A percentile compares a stretch with the other conserved stretches of the same genome.
phyloP scores from a whole-genome alignment of 2,329 filamentous ascomycete species.

The Penicillium nordicum region DNA sequence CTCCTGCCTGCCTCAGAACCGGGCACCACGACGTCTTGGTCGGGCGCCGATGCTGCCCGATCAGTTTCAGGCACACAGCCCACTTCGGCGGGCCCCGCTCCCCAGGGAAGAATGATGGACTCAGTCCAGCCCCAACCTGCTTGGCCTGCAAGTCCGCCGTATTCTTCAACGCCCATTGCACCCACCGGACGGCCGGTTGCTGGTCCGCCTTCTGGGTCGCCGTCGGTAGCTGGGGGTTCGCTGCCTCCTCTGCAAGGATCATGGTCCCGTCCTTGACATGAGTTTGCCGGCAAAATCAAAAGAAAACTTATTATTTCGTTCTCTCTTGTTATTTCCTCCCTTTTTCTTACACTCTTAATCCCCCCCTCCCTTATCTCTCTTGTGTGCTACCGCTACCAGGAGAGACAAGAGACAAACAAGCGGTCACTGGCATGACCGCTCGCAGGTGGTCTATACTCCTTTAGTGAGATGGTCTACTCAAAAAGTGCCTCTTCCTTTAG shows the following conservation, averaged over 20 bases:
- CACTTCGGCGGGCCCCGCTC: background rate
- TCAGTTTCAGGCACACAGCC: slow-evolving; percentile 9
- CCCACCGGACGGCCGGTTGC: slow-evolving; percentile 5
- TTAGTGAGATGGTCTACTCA: background rate
- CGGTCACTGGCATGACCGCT: slow-evolving; percentile 20
- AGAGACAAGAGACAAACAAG: slow-evolving; percentile 3
- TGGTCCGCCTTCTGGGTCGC: slow-evolving; percentile 9
- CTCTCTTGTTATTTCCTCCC: slow-evolving; percentile 10
- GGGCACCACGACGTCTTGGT: slow-evolving; percentile 7
- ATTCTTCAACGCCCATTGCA: slow-evolving; percentile 10
- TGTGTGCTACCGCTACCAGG: background rate
- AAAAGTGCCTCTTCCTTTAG: slow-evolving; percentile 1
- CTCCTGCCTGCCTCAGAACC: slow-evolving; percentile 7
- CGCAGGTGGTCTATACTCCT: slow-evolving; percentile 5
- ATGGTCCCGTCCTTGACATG: slow-evolving; percentile 18
- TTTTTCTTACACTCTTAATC: slow-evolving; percentile 9
- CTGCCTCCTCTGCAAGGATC: slow-evolving; percentile 22
- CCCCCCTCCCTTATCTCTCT: background rate
- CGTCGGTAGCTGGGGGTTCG: slow-evolving; percentile 16
- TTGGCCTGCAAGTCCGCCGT: slow-evolving; percentile 19
- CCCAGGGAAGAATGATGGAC: slow-evolving; percentile 12
- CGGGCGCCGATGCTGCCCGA: slow-evolving; percentile 12
- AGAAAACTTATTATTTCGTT: slow-evolving; percentile 4
- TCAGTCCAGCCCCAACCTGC: slow-evolving; percentile 12
- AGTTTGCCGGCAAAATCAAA: background rate